phyloP scores from a whole-genome alignment of 208 protist species.

The Angomonas deanei region DNA sequence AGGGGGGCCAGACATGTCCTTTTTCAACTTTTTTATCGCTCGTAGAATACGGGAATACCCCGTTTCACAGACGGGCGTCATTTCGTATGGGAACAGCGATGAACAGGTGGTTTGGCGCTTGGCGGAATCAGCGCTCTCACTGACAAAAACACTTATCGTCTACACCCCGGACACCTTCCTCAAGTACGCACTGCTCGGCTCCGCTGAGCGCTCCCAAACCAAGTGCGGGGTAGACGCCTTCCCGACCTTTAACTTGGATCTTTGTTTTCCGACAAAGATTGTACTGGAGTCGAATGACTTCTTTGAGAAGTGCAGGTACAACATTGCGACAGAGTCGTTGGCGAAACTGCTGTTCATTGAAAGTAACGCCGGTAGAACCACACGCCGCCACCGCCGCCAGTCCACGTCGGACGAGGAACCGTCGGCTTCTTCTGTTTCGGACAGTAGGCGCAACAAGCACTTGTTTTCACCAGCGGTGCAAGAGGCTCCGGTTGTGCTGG shows the following conservation, averaged over 20 bases:
- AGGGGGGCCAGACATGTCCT: not conserved
- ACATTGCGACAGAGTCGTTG: constrained; percentile 44
- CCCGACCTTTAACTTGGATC: constrained; percentile 28
- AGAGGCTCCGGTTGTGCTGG: constrained; percentile 20
- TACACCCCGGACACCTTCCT: constrained; percentile 46
- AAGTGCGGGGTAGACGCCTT: constrained; percentile 3
- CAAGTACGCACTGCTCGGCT: constrained; percentile 21
- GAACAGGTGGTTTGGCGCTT: constrained; percentile 31
- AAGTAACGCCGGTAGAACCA: constrained; percentile 25
- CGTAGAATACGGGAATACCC: not conserved
- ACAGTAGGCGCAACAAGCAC: not conserved
- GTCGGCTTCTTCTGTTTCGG: no score
- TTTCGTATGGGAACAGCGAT: constrained; percentile 41
- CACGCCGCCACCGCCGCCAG: constrained; percentile 13
- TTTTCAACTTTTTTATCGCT: constrained; percentile 1
- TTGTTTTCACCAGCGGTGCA: constrained; percentile 19
- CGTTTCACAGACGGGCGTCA: constrained; percentile 13
- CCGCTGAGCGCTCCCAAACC: no score
- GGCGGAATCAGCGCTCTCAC: constrained; percentile 50
- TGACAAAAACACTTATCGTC: constrained; percentile 34
- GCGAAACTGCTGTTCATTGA: constrained; percentile 49
- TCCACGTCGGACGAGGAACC: no score
- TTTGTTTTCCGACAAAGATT: constrained; percentile 43
- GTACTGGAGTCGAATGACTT: constrained; percentile 9
- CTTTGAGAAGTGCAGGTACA: constrained; percentile 15